Base-by-base conservation (phyloP, 2,329 filamentous ascomycete genomes). In the Alternaria sp. region DNA sequence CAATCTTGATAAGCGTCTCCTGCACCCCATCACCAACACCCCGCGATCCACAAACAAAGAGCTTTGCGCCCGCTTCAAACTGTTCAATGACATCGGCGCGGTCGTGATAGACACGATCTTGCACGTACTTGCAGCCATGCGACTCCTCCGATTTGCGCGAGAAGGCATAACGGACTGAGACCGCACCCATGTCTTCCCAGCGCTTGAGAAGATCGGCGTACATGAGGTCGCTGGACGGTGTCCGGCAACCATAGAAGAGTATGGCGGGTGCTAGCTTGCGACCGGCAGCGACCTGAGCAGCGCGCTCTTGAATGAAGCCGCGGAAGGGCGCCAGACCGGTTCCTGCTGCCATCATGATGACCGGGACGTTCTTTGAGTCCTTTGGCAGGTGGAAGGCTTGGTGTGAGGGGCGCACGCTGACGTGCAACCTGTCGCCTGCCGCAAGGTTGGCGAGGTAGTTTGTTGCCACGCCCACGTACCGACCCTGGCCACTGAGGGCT, bases 181-280 rank as follows among this genome's bases (percentile, higher is more conserved):
- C 88, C 0, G 85, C 88, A 3, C 90, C 90, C 0, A 82, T 71
- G 1, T 72, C 63, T 69, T 88, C 83, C 90, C 90, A 93, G 7
- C 71, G 74, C 14, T 83, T 82, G 4, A 91, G 76, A 63, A 88
- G 85, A 0, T 85, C 83, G 0, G 82, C 78, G 76, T 92, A 92
- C 0, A 92, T 71, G 41, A 87, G 82, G 65, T 92, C 89, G 12
- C 79, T 74, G 0, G 80, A 81, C 1, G 85, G 83, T 5, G 80
- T 73, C 14, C 86, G 85, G 72, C 88, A 91, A 5, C 89, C 90
- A 66, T 87, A 84, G 80, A 90, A 90, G 1, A 92, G 81, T n/a
- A 91, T 63, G 0, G 88, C 87, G 0, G 85, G 86, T 0, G 87
- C 89, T 0, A 91, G 79, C 14, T 69, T 67, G 12, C 85, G 80